Conservation (phyloP, 805 yeast genomes). For the Candida germanica region DNA sequence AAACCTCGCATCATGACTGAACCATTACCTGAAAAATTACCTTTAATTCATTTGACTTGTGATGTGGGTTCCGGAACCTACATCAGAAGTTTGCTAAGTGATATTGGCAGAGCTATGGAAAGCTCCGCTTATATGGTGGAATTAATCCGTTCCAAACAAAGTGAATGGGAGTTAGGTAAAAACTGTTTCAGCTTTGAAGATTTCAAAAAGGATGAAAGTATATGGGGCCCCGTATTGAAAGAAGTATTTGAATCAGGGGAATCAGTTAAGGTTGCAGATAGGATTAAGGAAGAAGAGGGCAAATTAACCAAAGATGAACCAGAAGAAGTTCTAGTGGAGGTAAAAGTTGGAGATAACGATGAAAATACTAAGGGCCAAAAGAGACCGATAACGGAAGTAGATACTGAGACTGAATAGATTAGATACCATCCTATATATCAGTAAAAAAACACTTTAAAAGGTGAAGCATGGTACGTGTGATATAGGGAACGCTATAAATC, state of each 20-base stretch:
- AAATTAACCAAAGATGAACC: conserved; percentile 2
- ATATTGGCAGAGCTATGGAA: conserved; percentile 76
- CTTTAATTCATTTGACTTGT: conserved; percentile 68
- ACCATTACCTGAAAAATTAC: conserved; percentile 50
- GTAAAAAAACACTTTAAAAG: no score
- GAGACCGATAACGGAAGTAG: conserved; percentile 5
- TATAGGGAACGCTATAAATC: no score
- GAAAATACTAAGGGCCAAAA: conserved; percentile 2
- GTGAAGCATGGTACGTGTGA: no score
- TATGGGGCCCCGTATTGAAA: conserved; percentile 68
- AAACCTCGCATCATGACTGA: conserved; percentile 39
- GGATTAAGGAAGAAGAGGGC: background rate
- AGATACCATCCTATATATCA: no score
- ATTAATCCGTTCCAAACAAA: conserved; percentile 70
- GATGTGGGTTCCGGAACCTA: conserved; percentile 94
- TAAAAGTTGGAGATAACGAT: conserved; percentile 3
- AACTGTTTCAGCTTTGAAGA: conserved; percentile 67
- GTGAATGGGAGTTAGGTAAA: conserved; percentile 75
- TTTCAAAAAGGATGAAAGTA: conserved; percentile 56
- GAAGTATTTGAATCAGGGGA: conserved; percentile 46
- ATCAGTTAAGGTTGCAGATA: conserved; percentile 20
- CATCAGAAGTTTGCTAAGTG: conserved; percentile 85
- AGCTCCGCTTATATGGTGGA: conserved; percentile 87
- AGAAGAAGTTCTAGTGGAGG: conserved; percentile 1
- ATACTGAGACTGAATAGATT: no score